Conservation (phyloP, 23 red algal genomes). For the Gracilaria caudata region DNA sequence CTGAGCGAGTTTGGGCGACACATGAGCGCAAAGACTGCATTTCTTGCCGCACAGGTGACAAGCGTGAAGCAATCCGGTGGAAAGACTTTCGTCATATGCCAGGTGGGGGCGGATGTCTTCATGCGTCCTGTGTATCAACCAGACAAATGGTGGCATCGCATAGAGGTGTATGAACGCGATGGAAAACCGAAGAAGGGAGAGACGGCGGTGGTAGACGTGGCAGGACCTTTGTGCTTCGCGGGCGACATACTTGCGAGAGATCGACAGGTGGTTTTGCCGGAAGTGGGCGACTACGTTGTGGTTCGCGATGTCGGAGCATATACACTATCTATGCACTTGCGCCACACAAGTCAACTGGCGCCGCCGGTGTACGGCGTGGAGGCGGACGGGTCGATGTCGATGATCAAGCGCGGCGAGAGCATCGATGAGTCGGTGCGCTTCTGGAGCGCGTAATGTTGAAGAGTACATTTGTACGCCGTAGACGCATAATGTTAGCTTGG, state of each 20-base stretch:
- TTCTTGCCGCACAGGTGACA: constrained; percentile 68
- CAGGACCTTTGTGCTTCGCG: constrained; percentile 81
- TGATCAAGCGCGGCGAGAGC: constrained; percentile 66
- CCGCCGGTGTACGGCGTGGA: constrained; percentile 71
- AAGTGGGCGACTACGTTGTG: constrained; percentile 73
- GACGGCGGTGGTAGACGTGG: constrained; percentile 59
- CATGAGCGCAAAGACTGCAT: constrained; percentile 52
- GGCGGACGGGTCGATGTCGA: constrained; percentile 9
- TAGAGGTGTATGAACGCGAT: constrained; percentile 64
- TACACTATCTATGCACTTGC: constrained; percentile 63
- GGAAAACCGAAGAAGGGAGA: constrained; percentile 47
- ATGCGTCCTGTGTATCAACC: constrained; percentile 77
- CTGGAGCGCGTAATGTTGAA: constrained; percentile 23
- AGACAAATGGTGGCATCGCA: constrained; percentile 79
- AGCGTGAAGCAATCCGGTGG: constrained; percentile 64
- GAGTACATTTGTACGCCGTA: not conserved
- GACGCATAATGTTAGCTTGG: too few relatives aligned
- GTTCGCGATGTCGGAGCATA: constrained; percentile 80
- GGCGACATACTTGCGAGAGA: constrained; percentile 79
- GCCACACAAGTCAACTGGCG: constrained; percentile 77
- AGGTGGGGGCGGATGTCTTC: constrained; percentile 76
- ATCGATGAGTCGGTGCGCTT: constrained; percentile 66
- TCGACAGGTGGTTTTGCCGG: constrained; percentile 51
- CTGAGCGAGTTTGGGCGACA: constrained; percentile 84
- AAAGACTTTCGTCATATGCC: constrained; percentile 73